Conservation (phyloP, 2,329 filamentous ascomycete genomes). For the Fusarium temperatum region DNA sequence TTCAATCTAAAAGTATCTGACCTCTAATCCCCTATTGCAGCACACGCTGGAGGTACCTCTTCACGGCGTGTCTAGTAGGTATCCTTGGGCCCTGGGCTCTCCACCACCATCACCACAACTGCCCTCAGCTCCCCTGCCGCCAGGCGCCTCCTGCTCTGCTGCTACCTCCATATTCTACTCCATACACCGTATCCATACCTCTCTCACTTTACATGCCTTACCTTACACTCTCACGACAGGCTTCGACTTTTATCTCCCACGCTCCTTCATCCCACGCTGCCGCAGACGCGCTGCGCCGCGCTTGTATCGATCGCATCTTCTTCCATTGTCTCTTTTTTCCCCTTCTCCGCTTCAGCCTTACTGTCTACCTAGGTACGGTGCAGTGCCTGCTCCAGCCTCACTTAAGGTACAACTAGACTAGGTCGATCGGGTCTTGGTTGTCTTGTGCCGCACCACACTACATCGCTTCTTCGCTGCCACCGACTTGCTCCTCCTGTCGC, state of each 20-base stretch:
- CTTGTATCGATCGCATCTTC: conserved; percentile 31
- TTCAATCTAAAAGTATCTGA: not conserved
- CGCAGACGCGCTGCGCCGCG: conserved; percentile 42
- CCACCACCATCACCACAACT: conserved; percentile 28
- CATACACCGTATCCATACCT: conserved; percentile 33
- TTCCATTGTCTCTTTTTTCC: conserved; percentile 29
- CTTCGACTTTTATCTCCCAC: conserved; percentile 43
- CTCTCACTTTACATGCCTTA: conserved; percentile 11
- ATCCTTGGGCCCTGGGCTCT: conserved; percentile 18
- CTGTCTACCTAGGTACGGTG: conserved; percentile 21
- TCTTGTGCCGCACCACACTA: conserved; percentile 33
- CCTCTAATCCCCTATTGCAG: conserved; percentile 28
- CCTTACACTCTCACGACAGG: conserved; percentile 39
- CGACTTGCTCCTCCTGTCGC: conserved; percentile 37
- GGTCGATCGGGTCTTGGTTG: conserved; percentile 31
- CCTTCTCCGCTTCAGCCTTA: conserved; percentile 30
- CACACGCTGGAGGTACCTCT: conserved; percentile 1
- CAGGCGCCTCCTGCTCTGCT: conserved; percentile 37
- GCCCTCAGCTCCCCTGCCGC: conserved; percentile 40
- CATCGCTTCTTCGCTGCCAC: conserved; percentile 43
- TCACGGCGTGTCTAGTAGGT: not conserved
- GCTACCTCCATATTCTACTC: conserved; percentile 18
- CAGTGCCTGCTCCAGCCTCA: conserved; percentile 38
- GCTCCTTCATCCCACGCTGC: conserved; percentile 40
- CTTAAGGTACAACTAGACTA: conserved; percentile 18